Percentiles rank a stretch among this genome's conserved stretches.
Conservation (phyloP, 1,284 basidiomycete genomes). For the Austroboletus niveus region DNA sequence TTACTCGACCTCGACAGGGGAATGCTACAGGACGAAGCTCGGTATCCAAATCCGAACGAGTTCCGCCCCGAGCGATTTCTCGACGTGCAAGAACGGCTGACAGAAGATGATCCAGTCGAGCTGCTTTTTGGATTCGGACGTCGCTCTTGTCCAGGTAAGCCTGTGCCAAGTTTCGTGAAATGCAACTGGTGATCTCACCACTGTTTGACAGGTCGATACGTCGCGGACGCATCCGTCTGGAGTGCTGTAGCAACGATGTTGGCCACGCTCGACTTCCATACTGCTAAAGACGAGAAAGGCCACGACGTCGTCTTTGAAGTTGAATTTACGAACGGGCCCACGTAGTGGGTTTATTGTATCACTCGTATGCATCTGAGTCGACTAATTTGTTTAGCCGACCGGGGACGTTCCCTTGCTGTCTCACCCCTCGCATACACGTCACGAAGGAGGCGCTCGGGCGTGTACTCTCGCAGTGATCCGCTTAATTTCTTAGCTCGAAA, state of each 20-base stretch:
- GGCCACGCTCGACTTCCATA: slow-evolving; percentile 14
- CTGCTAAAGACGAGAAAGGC: slow-evolving; percentile 16
- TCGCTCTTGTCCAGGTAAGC: slow-evolving; percentile 16
- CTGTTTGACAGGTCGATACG: slow-evolving; percentile 9
- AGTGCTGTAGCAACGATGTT: slow-evolving; percentile 17
- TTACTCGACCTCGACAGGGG: slow-evolving; percentile 8
- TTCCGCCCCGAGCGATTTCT: slow-evolving; percentile 25
- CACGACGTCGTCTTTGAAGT: slow-evolving; percentile 9
- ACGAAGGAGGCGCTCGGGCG: not conserved
- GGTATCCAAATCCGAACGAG: slow-evolving; percentile 12
- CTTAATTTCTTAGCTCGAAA: no score
- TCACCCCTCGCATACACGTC: not conserved
- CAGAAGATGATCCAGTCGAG: slow-evolving; percentile 7
- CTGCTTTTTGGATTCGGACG: slow-evolving; percentile 22
- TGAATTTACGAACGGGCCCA: slow-evolving; percentile 5
- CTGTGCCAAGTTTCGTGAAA: no score
- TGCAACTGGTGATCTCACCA: not conserved
- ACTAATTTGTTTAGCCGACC: not conserved
- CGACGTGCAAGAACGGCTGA: slow-evolving; percentile 12
- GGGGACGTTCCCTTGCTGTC: not conserved
- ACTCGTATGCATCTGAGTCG: not conserved
- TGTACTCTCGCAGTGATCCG: not conserved
- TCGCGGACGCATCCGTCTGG: slow-evolving; percentile 18
- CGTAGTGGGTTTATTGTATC: slow-evolving; percentile 2
- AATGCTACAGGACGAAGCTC: slow-evolving; percentile 14